Percentiles rank a stretch among this genome's conserved stretches.
phyloP scores from a whole-genome alignment of 768 basidiomycete species.

The Rhodotorula paludigena region DNA sequence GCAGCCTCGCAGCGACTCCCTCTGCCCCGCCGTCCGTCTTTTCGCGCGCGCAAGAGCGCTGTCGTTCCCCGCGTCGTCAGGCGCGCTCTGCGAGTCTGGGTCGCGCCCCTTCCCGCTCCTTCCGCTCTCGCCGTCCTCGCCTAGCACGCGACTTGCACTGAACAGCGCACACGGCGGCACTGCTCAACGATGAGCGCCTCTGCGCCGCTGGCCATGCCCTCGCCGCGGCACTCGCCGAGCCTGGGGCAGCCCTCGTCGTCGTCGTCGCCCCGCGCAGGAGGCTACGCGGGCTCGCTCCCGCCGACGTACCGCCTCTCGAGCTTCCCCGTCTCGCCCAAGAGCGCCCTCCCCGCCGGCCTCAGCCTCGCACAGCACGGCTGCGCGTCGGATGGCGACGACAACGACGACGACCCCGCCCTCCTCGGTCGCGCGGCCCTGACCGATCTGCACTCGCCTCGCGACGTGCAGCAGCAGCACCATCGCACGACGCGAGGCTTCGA shows the following conservation, averaged over 20 bases:
- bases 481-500: not conserved
- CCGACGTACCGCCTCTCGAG: slow-evolving; percentile 11
- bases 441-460: too few species aligned
- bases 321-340: slow-evolving; percentile 20
- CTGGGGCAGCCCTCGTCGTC: not conserved
- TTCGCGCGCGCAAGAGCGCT: too few species aligned
- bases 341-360: not conserved
- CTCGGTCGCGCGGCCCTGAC: not conserved
- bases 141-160: not conserved
- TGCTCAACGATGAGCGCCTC: not conserved
- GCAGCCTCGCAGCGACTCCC: too few species aligned
- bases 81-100: too few species aligned
- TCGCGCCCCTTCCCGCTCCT: too few species aligned
- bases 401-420: not conserved
- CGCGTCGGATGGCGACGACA: slow-evolving; percentile 10
- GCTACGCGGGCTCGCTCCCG: slow-evolving; percentile 13
- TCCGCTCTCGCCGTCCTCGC: too few species aligned
- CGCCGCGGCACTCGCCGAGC: not conserved
- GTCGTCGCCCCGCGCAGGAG: not conserved
- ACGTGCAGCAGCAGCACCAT: too few species aligned
- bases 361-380: not conserved
- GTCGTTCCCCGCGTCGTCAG: too few species aligned
- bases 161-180: too few species aligned
- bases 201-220: not conserved
- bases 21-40: too few species aligned